A percentile compares a stretch with the other conserved stretches of the same genome.
Evolutionary conservation across 345 rosid species (phyloP).

Genomic region (Hibiscus trionum): DNA sequence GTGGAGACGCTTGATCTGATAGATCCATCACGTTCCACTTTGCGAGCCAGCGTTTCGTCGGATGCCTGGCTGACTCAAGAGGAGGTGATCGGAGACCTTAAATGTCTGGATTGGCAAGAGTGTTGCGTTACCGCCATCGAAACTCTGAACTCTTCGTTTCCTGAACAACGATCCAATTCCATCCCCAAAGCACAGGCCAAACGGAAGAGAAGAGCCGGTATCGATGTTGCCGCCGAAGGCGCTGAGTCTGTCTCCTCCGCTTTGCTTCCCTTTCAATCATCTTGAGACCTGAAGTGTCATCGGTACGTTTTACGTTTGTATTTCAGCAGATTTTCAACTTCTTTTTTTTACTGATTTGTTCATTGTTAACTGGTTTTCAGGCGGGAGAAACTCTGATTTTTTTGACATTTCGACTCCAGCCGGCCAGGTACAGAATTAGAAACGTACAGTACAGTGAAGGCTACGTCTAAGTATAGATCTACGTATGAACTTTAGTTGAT

Average conservation of each 20-base stretch:
- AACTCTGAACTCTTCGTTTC: not conserved
- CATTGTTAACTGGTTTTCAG: too few species aligned
- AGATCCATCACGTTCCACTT: constrained; percentile 50
- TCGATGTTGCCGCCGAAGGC: not conserved
- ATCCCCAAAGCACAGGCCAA: not conserved
- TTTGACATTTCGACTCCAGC: too few species aligned
- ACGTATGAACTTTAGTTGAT: too few species aligned
- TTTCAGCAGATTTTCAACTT: not conserved
- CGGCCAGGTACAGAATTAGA: too few species aligned
- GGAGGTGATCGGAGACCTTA: constrained; percentile 28
- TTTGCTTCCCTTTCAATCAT: not conserved
- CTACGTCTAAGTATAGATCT: too few species aligned
- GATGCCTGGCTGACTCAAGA: constrained; percentile 14
- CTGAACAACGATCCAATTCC: not conserved
- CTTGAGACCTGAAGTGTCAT: not conserved
- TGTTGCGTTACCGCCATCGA: constrained; percentile 42
- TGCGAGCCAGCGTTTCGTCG: constrained; percentile 25
- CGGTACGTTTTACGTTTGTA: not conserved
- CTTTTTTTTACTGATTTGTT: not conserved
- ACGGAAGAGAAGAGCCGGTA: not conserved
- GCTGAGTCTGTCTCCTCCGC: constrained; percentile 6
- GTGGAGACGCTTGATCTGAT: constrained; percentile 27
- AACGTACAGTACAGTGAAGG: too few species aligned
- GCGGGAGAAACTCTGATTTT: too few species aligned
- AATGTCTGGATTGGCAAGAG: constrained; percentile 41